Evolutionary conservation across 2,329 filamentous ascomycete genomes (phyloP), one percentile per base, ranked within the genome.

Genomic region (Cercospora sp.): DNA sequence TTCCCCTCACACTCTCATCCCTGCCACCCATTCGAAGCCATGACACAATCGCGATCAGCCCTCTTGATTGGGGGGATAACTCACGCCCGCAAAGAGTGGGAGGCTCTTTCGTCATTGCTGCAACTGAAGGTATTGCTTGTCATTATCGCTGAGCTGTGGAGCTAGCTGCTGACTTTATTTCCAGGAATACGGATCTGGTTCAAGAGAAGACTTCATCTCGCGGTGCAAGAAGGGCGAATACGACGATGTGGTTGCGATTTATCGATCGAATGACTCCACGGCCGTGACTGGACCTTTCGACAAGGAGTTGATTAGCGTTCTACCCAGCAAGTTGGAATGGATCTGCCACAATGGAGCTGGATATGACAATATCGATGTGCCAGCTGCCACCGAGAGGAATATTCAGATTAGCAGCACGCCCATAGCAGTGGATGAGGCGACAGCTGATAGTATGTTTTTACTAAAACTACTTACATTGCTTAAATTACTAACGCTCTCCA

Each of bases 191-290:
- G 81, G 82, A 40, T 75, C 76, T 21, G 87, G 86, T 64, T 83
- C 82, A 13, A 80, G 86, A 32, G 81, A 84, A 53, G 84, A 87
- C 30, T 89, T 89, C 75, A 77, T 89, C 30, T 79, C 81, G 60
- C 85, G 85, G 65, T 85, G 85, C 77, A 83, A 83, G 69, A 79
- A 80, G n/a, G 86, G 85, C 45, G 78, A 84, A 55, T 88, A 85
- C 69, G 81, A 88, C 63, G 83, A 84, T 71, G 83, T 88, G 1
- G 81, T 85, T 32, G 86, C 80, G 0, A 82, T 89, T 60, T 88
- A 87, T 76, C 84, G 87, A 65, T 88, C 85, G 59, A 89, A 88
- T 74, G 79, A 82, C 43, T 88, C 85, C 7, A 86, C 83, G 30
- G 72, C 70, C 16, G 76, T 82, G 34, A 83, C 82, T 2, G 82